Base-by-base conservation (phyloP, 306 rosid genomes). In the Crataegus laevigata region DNA sequence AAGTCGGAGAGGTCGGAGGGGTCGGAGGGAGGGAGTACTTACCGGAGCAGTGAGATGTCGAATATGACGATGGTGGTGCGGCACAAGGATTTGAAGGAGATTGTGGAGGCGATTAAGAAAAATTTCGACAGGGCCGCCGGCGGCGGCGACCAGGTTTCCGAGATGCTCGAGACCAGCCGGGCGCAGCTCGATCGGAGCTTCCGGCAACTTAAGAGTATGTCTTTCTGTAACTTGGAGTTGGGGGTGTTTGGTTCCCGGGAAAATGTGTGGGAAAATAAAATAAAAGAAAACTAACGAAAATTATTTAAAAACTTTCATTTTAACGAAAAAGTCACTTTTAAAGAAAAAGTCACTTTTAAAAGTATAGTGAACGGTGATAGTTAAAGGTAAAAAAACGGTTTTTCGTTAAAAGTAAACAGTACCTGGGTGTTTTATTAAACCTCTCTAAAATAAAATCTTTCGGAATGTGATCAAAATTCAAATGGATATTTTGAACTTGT, bases 141-240 rank as follows among this genome's bases (percentile, higher is more conserved):
- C 4, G 93, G 93, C 8, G 99, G 99, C 24, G 93, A 96, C 68
- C 80, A 87, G 78, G 93, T 92, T 17, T 90, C 99, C 9, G 91
- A 89, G 71, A 84, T 96, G 88, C 93, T 96, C 17, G 93, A 96
- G 83, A 86, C 89, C 64, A 86, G 96, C 6, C 82, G 83, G 75
- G 98, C 97, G 45, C 98, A 96, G 74, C 87, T 92, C 58, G 96
- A 96, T 84, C 90, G 93, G 26, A 96, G 97, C 77, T 96, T 96
- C 81, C 84, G 83, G 14, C 96, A 96, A 87, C 89, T 96, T 29
- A 90, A 85, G 77, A 93, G 98, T 92, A 79, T 84, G 90, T 72
- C 28, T 50, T 14, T 11, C n/a, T 57, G 7, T 51, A 65, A 34
- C 54, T 50, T 43, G 42, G n/a, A 10, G 36, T 34, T 64, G 65